Conservation (phyloP, 805 yeast species). For the Sugiyamaella lignohabitans region DNA sequence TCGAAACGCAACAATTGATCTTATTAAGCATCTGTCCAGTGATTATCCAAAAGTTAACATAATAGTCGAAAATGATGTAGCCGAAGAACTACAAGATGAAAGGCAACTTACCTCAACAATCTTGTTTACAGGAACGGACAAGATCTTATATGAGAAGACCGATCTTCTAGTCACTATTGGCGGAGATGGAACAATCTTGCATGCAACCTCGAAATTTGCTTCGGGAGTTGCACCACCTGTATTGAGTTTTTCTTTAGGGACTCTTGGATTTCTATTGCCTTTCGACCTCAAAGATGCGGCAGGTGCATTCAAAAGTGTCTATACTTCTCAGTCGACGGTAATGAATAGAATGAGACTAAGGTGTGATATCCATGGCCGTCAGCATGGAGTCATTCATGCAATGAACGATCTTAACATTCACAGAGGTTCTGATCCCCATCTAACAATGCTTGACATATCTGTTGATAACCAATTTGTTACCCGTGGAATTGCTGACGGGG, state of each 20-base stretch:
- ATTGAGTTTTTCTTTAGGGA: slow-evolving; percentile 80
- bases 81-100: slow-evolving; percentile 49
- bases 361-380: slow-evolving; percentile 35
- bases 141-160: slow-evolving; percentile 56
- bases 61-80: slow-evolving; percentile 67
- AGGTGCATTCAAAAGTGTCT: slow-evolving; percentile 58
- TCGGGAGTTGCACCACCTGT: slow-evolving; percentile 73
- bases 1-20: slow-evolving; percentile 55
- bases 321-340: slow-evolving; percentile 61
- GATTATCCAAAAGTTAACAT: slow-evolving; percentile 69
- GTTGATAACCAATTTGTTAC: slow-evolving; percentile 82
- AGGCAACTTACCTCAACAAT: slow-evolving; percentile 15
- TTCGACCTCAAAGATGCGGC: slow-evolving; percentile 64
- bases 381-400: slow-evolving; percentile 52
- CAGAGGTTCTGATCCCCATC: slow-evolving; percentile 81
- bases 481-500: slow-evolving; percentile 88
- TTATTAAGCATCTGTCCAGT: slow-evolving; percentile 54
- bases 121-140: slow-evolving; percentile 52
- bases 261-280: slow-evolving; percentile 83
- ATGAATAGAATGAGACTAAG: slow-evolving; percentile 72
- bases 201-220: slow-evolving; percentile 75
- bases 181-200: slow-evolving; percentile 92
- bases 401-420: slow-evolving; percentile 90
- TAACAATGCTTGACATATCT: slow-evolving; percentile 75
- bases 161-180: slow-evolving; percentile 84